These are phyloP conservation scores for Aspergillus ustus DNA, from an alignment of 2,329 filamentous ascomycete species.

Conservation along the genomic window DNA sequence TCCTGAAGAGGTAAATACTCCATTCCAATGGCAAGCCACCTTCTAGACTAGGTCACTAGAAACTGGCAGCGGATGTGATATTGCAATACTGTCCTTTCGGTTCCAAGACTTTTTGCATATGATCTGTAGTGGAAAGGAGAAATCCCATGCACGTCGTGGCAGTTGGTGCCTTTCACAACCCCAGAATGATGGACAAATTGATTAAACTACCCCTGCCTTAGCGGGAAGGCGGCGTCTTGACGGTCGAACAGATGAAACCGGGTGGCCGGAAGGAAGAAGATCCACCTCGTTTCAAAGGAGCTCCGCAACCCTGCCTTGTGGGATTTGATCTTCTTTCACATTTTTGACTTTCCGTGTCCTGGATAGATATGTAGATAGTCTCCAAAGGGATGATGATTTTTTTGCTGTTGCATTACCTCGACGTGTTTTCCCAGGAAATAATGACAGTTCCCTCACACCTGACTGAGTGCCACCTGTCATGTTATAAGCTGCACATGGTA, in stretches of 20 bases:
- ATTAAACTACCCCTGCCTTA: slow-evolving; percentile 25
- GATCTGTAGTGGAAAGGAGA: slow-evolving; percentile 6
- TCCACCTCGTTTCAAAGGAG: slow-evolving; percentile 16
- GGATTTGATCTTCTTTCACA: not conserved
- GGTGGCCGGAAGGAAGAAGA: slow-evolving; percentile 23
- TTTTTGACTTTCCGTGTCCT: not conserved
- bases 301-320: not conserved
- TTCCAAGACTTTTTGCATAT: slow-evolving; percentile 1
- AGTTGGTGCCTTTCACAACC: not conserved
- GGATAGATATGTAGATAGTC: not conserved
- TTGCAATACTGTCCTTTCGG: not conserved
- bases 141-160: not conserved
- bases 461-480: not conserved
- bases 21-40: not conserved
- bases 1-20: not conserved
- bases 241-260: slow-evolving; percentile 28
- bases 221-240: slow-evolving; percentile 19
- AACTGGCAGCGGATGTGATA: too few relatives aligned
- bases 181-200: slow-evolving; percentile 7
- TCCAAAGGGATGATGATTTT: not conserved
- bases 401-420: not conserved
- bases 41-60: too few relatives aligned
- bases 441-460: not conserved
- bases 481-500: not conserved
- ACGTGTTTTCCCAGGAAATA: not conserved